Conservation (phyloP, 352 stramenopile genomes). For the Phytophthora vignae region DNA sequence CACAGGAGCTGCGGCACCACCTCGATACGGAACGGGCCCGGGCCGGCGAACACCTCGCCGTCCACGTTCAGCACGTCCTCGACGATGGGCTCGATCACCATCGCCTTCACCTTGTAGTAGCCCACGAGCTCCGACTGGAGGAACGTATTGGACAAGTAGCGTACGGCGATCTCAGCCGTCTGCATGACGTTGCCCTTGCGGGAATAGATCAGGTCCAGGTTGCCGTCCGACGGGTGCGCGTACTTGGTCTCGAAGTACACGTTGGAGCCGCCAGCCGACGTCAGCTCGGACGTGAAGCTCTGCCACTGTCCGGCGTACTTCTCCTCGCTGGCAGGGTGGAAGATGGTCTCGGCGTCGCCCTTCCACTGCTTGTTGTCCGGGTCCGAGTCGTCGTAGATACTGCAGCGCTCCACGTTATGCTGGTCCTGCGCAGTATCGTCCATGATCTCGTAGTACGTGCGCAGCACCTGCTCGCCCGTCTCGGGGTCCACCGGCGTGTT, state of each 20-base stretch:
- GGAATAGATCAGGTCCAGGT: conserved; percentile 80
- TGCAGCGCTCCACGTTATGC: conserved; percentile 80
- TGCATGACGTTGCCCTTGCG: conserved; percentile 57
- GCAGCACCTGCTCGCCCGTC: conserved; percentile 62
- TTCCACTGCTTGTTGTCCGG: conserved; percentile 58
- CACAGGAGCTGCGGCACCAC: conserved; percentile 74
- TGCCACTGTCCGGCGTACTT: conserved; percentile 67
- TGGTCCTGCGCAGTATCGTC: conserved; percentile 68
- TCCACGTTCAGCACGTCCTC: conserved; percentile 81
- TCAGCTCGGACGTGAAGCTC: conserved; percentile 56
- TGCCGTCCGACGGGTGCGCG: conserved; percentile 80
- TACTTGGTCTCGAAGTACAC: conserved; percentile 88
- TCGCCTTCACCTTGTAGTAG: conserved; percentile 84
- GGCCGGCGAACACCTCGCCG: conserved; percentile 71
- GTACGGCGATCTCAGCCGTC: conserved; percentile 57
- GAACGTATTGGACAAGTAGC: conserved; percentile 66
- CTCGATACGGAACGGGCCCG: conserved; percentile 75
- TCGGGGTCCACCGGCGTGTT: conserved; percentile 46
- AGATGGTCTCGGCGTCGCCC: conserved; percentile 69
- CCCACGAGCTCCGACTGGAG: conserved; percentile 64
- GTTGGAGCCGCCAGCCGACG: conserved; percentile 71
- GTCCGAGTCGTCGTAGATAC: conserved; percentile 73
- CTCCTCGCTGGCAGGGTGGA: conserved; percentile 63
- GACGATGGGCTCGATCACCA: conserved; percentile 72
- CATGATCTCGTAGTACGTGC: conserved; percentile 78